Percentiles rank a stretch among this genome's conserved stretches.
Evolutionary conservation across 1,139 yeast species (phyloP).

Genomic region (Candida glucosophila): DNA sequence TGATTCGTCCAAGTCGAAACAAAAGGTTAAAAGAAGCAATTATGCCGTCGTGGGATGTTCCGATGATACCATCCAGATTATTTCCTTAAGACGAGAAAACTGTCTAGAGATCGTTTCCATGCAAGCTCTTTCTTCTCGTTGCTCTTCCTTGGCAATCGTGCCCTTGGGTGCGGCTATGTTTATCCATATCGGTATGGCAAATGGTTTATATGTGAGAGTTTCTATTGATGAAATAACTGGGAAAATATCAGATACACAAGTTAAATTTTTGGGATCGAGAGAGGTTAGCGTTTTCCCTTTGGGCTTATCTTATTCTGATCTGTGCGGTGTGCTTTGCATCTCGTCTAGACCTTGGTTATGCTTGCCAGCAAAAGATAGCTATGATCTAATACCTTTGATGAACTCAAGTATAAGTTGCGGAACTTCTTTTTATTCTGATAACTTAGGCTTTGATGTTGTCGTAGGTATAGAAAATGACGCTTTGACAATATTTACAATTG

Average conservation of each 20-base stretch:
- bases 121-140: conserved; percentile 60
- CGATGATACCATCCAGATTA: conserved; percentile 62
- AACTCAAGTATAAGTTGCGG: conserved; percentile 24
- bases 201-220: conserved; percentile 71
- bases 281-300: conserved; percentile 46
- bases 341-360: conserved; percentile 37
- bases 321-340: conserved; percentile 27
- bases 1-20: conserved; percentile 25
- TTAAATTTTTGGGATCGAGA: conserved; percentile 66
- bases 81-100: conserved; percentile 57
- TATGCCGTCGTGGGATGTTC: conserved; percentile 64
- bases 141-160: conserved; percentile 40
- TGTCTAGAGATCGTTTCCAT: conserved; percentile 56
- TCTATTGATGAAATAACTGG: conserved; percentile 54
- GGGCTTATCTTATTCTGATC: conserved; percentile 10
- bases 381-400: conserved; percentile 36
- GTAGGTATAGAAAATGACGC: conserved; percentile 51
- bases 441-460: conserved; percentile 51
- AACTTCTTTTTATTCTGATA: conserved; percentile 54
- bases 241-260: conserved; percentile 54
- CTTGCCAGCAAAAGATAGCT: conserved; percentile 15
- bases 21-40: conserved; percentile 30
- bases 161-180: conserved; percentile 8
- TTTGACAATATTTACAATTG: conserved; percentile 54
- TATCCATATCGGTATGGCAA: conserved; percentile 72